Evolutionary conservation across 208 protist genomes (phyloP), one percentile per base, ranked within the genome.

Genomic region (Acanthamoeba culbertsoni): DNA sequence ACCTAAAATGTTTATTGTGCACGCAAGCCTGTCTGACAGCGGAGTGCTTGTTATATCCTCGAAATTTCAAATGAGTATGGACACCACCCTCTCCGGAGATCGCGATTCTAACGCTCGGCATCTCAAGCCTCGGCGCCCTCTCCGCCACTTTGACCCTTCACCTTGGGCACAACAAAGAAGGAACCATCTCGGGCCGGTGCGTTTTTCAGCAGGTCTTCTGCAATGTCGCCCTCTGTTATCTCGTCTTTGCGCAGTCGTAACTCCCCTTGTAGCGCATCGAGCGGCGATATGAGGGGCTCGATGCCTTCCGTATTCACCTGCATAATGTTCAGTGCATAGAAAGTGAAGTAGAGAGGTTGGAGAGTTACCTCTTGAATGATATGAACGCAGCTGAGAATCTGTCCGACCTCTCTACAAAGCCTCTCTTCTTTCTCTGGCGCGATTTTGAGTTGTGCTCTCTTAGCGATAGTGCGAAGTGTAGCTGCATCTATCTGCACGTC

Each of bases 221-320:
- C 73, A 3, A 84, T 55, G 45, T 84, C 35, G 73, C 73, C 73
- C 0, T 84, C 73, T 16, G 73, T 84, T 7, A 84, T 33, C 43
- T 84, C 43, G 43, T 84, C 73, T 45, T 53, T 26, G 20, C 73
- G 73, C 26, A 84, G 45, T 10, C 73, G 73, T 28, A 84, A n/a
- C 43, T 55, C 10, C 12, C 26, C 73, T 20, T 84, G 73, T 55
- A 37, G 73, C 3, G 73, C 73, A 23, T 84, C 73, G 6, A 84
- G 73, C 14, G 73, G 73, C 73, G 73, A 84, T 2, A 84, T 33
- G 12, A 84, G 73, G 0, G 73, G 73, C 45, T 84, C 43, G 43
- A 84, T 45, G 23, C 73, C 73, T 18, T 84, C 73, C 26, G 73
- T 84, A 45, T 84, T 57, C 73, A 84, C 73, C 73, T 84, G 43